Conservation (phyloP, 805 yeast genomes). For the Candida odintsovae region DNA sequence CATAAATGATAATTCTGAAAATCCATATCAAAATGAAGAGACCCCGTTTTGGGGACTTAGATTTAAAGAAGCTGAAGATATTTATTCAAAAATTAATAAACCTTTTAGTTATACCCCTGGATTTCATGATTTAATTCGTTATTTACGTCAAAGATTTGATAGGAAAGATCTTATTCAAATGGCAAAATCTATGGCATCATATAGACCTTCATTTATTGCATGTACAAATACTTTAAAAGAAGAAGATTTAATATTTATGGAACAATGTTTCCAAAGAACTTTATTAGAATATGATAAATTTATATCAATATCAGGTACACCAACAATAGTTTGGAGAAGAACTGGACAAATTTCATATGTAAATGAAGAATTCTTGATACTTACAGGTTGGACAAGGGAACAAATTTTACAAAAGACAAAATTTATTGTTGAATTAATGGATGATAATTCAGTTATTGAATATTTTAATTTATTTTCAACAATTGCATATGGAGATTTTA, state of each 20-base stretch:
- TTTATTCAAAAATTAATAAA: conserved; percentile 63
- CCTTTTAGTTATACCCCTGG: conserved; percentile 93
- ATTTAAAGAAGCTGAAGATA: conserved; percentile 66
- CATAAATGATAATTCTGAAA: conserved; percentile 15
- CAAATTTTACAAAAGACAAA: conserved; percentile 62
- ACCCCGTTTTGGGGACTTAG: conserved; percentile 30
- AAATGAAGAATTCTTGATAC: conserved; percentile 85
- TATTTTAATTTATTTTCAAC: conserved; percentile 81
- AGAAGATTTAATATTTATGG: conserved; percentile 91
- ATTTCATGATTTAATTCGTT: conserved; percentile 73
- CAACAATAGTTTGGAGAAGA: conserved; percentile 92
- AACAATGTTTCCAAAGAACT: conserved; percentile 92
- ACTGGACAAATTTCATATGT: conserved; percentile 94
- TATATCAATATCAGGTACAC: conserved; percentile 82
- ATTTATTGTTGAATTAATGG: conserved; percentile 76
- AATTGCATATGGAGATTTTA: conserved; percentile 86
- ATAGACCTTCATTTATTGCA: conserved; percentile 89
- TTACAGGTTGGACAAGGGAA: conserved; percentile 85
- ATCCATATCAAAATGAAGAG: background rate
- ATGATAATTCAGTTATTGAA: conserved; percentile 79
- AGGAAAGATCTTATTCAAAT: conserved; percentile 67
- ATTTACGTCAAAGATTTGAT: conserved; percentile 65
- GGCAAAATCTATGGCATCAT: conserved; percentile 85
- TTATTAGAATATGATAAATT: conserved; percentile 82
- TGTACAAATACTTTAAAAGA: conserved; percentile 84